A percentile compares a stretch with the other conserved stretches of the same genome.
Conservation (phyloP, 495 filamentous ascomycete genomes). For the Endocarpon pusillum region DNA sequence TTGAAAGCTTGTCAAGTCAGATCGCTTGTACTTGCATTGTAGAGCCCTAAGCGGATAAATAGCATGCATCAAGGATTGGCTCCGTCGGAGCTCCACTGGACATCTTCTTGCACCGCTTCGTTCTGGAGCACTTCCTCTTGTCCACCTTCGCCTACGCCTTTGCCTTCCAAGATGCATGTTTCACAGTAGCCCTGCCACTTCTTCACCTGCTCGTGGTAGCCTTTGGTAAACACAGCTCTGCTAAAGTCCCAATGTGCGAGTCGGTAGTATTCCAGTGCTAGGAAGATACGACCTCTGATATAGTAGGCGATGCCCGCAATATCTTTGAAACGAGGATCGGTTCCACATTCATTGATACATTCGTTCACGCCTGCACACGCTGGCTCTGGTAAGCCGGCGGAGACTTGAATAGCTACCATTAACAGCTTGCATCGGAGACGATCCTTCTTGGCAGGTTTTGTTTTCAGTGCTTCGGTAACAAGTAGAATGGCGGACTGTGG, state of each 20-base stretch:
- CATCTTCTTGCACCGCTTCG: conserved; percentile 4
- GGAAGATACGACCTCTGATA: conserved; percentile 9
- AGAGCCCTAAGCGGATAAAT: too few relatives aligned
- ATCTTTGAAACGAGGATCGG: neutral
- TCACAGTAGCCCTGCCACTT: neutral
- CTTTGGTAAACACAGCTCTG: conserved; percentile 6
- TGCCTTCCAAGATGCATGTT: too few relatives aligned
- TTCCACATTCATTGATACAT: conserved; percentile 1
- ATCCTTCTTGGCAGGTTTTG: conserved; percentile 2
- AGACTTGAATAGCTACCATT: conserved; percentile 7
- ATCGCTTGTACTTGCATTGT: too few relatives aligned
- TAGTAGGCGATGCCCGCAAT: conserved; percentile 7
- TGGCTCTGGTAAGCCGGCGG: conserved; percentile 2
- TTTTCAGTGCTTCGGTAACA: conserved; percentile 3
- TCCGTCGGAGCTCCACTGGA: too few relatives aligned
- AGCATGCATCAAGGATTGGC: too few relatives aligned
- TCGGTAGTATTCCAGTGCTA: conserved; percentile 4
- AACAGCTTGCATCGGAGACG: conserved; percentile 7
- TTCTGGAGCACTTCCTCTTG: too few relatives aligned
- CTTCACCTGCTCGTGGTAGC: conserved; percentile 8
- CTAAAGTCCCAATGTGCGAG: conserved; percentile 9
- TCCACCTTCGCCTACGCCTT: too few relatives aligned
- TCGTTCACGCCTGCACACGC: conserved; percentile 5
- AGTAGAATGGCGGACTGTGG: conserved; percentile 4
- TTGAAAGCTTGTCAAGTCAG: too few relatives aligned